Evolutionary conservation across 768 basidiomycete genomes (phyloP), one percentile per base, ranked within the genome.

Genomic region (Tricholoma sp.): DNA sequence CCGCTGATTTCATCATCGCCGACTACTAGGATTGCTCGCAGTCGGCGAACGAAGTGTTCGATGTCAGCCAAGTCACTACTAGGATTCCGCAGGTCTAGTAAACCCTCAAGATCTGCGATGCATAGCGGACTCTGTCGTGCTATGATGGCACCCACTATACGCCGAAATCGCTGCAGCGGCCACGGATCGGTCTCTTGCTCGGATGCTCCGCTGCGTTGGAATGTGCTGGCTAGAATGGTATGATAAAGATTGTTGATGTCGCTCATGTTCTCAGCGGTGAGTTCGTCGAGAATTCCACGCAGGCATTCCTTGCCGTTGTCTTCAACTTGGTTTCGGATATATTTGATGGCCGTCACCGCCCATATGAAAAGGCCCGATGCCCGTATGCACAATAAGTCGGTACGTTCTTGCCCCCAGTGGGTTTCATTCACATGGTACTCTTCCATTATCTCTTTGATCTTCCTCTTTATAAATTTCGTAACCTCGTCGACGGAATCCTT

Each of bases 341-440:
- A 59, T 21, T 57, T 46, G 2, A 50, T 16, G 1, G 52, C 58
- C 14, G 61, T 64, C 5, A 58, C 57, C 10, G 62, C 64, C 64
- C 64, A 65, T 6, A 65, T 65, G 55, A 65, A 65, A 10, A 63
- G 54, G 3, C 64, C 64, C 2, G 56, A 29, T 1, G 64, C 57
- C 9, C 43, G 58, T 4, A 34, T 27, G 7, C 50, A 47, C 16
- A 65, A 43, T 9, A 32, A 11, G 1, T 34, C 18, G n/a, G 59
- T 57, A 14, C 57, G 41, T 14, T 53, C 53, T 2, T 59, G 39
- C 6, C 64, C 62, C 62, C 62, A 65, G 2, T 43, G 27, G 1
- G 45, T n/a, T 35, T 41, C 53, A 6, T 57, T 29, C n/a, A 62
- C 9, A 12, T 35, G 52, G 21, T 62, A 27, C 5, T 59, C 49